Conservation (phyloP, 2,329 filamentous ascomycete genomes). For the Penicillium sp. region DNA sequence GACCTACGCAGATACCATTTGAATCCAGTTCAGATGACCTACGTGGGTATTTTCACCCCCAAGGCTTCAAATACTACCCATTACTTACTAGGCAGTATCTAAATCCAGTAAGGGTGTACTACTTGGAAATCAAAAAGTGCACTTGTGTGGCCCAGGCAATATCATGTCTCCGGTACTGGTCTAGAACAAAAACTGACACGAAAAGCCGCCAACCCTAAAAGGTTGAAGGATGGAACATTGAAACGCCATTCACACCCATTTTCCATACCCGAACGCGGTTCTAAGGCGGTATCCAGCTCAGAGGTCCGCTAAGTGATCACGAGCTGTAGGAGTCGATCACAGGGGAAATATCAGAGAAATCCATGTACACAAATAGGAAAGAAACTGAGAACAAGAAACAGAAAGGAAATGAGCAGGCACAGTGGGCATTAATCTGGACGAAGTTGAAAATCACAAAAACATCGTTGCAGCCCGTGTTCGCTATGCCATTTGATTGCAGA, state of each 20-base stretch:
- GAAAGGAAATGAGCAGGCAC: slow-evolving; percentile 19
- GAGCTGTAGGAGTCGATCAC: slow-evolving; percentile 23
- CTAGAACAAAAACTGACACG: slow-evolving; percentile 30
- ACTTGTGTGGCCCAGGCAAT: slow-evolving; percentile 21
- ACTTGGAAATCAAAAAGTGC: neutral
- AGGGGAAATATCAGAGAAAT: slow-evolving; percentile 37
- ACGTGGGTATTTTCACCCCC: too few species aligned
- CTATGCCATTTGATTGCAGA: slow-evolving; percentile 37
- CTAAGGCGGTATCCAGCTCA: slow-evolving; percentile 41
- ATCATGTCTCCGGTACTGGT: slow-evolving; percentile 33
- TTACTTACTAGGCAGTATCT: too few species aligned
- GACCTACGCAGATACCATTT: too few species aligned
- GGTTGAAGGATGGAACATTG: slow-evolving; percentile 26
- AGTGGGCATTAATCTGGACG: slow-evolving; percentile 24
- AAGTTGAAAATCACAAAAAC: slow-evolving; percentile 29
- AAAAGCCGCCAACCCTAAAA: slow-evolving; percentile 30
- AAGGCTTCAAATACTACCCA: too few species aligned
- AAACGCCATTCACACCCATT: slow-evolving; percentile 47
- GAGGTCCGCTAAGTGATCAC: slow-evolving; percentile 33
- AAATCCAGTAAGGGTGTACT: neutral
- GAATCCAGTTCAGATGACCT: too few species aligned
- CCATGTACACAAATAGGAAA: slow-evolving; percentile 45
- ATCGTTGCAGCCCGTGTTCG: slow-evolving; percentile 36
- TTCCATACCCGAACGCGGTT: slow-evolving; percentile 46
- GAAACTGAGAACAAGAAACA: slow-evolving; percentile 21